Evolutionary conservation across 2,329 filamentous ascomycete genomes (phyloP).

Genomic region (Colletotrichum sp.): DNA sequence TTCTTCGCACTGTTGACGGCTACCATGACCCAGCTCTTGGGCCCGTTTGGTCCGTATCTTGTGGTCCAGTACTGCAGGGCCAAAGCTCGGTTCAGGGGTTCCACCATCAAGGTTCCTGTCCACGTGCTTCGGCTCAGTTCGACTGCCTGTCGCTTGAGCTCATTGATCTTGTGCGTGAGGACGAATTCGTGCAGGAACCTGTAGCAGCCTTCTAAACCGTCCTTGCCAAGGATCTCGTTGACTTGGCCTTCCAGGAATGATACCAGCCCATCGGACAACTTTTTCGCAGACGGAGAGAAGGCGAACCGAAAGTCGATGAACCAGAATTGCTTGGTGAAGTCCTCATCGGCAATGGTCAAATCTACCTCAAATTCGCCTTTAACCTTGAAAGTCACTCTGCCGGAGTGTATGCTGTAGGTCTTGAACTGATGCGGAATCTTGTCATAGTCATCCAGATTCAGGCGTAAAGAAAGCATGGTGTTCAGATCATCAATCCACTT

Average conservation of each 20-base stretch:
- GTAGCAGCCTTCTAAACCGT: conserved; percentile 82
- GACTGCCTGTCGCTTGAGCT: conserved; percentile 78
- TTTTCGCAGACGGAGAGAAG: conserved; percentile 72
- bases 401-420: conserved; percentile 79
- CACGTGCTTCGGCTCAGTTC: conserved; percentile 74
- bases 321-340: conserved; percentile 83
- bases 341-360: conserved; percentile 87
- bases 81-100: conserved; percentile 80
- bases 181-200: conserved; percentile 86
- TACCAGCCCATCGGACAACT: conserved; percentile 67
- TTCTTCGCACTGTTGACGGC: conserved; percentile 74
- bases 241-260: conserved; percentile 71
- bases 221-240: conserved; percentile 72
- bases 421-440: conserved; percentile 76
- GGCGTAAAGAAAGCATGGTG: conserved; percentile 78
- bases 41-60: conserved; percentile 57
- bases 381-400: conserved; percentile 89
- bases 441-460: conserved; percentile 86
- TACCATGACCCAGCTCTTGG: conserved; percentile 91
- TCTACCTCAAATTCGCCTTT: conserved; percentile 90
- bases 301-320: conserved; percentile 91
- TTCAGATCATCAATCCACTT: conserved; percentile 82
- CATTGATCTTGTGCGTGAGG: conserved; percentile 87
- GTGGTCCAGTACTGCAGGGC: conserved; percentile 91
- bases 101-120: conserved; percentile 78